Evolutionary conservation across 805 yeast species (phyloP).

Genomic region (Tetrapisispora nanseiensis): DNA sequence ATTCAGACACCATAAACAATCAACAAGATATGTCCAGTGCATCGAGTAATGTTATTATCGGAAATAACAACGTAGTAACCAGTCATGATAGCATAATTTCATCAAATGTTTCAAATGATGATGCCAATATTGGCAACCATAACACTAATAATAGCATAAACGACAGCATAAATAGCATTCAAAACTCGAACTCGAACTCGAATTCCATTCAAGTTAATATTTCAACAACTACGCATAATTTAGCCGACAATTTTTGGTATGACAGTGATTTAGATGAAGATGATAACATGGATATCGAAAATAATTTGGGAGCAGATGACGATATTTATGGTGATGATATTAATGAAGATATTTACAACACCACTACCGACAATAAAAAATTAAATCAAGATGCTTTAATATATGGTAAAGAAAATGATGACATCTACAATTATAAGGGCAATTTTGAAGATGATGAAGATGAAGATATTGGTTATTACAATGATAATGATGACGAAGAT

Average conservation of each 20-base stretch:
- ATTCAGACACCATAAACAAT: neutral
- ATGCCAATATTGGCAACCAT: slow-evolving; percentile 1
- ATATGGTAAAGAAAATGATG: slow-evolving; percentile 34
- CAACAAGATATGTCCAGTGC: no score
- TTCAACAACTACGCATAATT: slow-evolving; percentile 38
- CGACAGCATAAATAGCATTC: slow-evolving; percentile 7
- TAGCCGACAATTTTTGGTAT: slow-evolving; percentile 80
- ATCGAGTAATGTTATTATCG: neutral
- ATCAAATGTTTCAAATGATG: neutral
- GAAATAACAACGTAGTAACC: neutral
- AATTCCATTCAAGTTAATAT: slow-evolving; percentile 2
- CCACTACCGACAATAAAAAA: neutral
- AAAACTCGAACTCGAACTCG: slow-evolving; percentile 2
- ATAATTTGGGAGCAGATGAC: slow-evolving; percentile 36
- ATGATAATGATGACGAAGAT: slow-evolving; percentile 18
- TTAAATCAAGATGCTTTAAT: slow-evolving; percentile 4
- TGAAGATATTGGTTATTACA: slow-evolving; percentile 3
- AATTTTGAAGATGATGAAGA: slow-evolving; percentile 29
- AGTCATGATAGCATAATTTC: slow-evolving; percentile 10
- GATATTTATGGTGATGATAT: slow-evolving; percentile 33
- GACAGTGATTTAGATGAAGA: slow-evolving; percentile 61
- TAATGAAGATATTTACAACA: slow-evolving; percentile 20
- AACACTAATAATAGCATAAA: neutral
- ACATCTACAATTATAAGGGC: slow-evolving; percentile 35
- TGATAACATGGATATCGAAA: slow-evolving; percentile 38